These are phyloP conservation scores for Hericium rajendrae DNA, from an alignment of 768 basidiomycete genomes.

Conservation along the genomic window DNA sequence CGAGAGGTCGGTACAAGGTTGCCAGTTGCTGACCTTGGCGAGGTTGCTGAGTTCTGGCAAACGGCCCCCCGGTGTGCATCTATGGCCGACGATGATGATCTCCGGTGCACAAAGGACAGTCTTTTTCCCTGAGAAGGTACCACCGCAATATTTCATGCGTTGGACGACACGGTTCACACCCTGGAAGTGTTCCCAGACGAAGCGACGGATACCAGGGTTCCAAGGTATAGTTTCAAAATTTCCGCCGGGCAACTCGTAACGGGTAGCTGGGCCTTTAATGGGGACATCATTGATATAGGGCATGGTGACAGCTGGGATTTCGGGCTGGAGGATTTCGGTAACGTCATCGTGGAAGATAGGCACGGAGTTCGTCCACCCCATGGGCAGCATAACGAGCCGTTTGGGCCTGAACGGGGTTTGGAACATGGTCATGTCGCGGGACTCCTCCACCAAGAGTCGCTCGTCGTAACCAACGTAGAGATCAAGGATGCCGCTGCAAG, in stretches of 20 bases:
- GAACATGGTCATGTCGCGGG: too few species aligned
- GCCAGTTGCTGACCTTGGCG: conserved; percentile 21
- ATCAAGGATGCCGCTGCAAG: too few species aligned
- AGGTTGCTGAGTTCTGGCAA: conserved; percentile 19
- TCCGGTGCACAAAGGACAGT: conserved; percentile 20
- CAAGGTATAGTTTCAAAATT: conserved; percentile 25
- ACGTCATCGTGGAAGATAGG: too few species aligned
- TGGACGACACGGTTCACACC: conserved; percentile 29
- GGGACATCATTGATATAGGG: conserved; percentile 33
- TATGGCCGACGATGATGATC: conserved; percentile 27
- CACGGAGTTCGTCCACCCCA: too few species aligned
- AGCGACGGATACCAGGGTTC: conserved; percentile 27
- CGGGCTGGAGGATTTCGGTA: too few species aligned
- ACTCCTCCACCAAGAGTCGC: too few species aligned
- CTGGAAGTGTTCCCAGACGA: conserved; percentile 31
- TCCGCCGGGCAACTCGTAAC: conserved; percentile 21
- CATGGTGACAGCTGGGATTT: conserved; percentile 9
- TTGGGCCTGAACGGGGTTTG: too few species aligned
- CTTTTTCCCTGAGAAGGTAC: conserved; percentile 30
- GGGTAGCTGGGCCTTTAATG: conserved; percentile 23
- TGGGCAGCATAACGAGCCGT: too few species aligned
- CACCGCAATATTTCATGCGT: conserved; percentile 25
- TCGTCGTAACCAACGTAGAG: too few species aligned
- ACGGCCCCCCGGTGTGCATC: conserved; percentile 25
- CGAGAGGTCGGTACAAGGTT: conserved; percentile 5